Evolutionary conservation across 331 rosid species (phyloP).

Genomic region (Ulmus americana): DNA sequence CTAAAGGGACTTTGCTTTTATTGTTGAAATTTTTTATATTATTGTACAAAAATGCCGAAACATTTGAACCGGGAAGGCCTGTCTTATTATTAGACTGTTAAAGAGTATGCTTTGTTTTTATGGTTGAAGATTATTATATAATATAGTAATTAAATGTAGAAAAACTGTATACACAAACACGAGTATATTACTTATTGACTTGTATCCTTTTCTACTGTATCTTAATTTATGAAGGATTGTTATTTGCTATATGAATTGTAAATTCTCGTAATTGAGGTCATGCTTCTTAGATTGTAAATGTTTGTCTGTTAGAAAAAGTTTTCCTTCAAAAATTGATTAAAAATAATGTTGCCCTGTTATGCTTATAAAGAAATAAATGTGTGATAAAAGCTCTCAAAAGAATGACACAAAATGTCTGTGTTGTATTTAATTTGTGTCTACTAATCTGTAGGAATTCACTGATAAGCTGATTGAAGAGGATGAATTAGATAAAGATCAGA

Average conservation of each 20-base stretch:
- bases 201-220: too few species aligned
- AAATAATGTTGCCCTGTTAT: neutral
- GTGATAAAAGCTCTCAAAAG: neutral
- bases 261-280: neutral
- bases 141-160: too few species aligned
- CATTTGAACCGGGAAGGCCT: too few species aligned
- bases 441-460: constrained; percentile 59
- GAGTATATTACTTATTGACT: too few species aligned
- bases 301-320: neutral
- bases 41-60: too few species aligned
- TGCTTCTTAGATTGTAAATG: neutral
- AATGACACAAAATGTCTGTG: constrained; percentile 3
- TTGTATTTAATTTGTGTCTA: constrained; percentile 17
- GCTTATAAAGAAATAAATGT: neutral
- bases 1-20: too few species aligned
- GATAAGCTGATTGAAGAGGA: constrained; percentile 64
- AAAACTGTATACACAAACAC: too few species aligned
- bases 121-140: too few species aligned
- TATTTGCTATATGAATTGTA: neutral
- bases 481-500: constrained; percentile 57
- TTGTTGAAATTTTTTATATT: too few species aligned
- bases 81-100: too few species aligned
- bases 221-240: too few species aligned
- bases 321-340: neutral
- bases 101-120: too few species aligned